Base-by-base conservation (phyloP, 495 filamentous ascomycete species). In the Penicillium argentinense region DNA sequence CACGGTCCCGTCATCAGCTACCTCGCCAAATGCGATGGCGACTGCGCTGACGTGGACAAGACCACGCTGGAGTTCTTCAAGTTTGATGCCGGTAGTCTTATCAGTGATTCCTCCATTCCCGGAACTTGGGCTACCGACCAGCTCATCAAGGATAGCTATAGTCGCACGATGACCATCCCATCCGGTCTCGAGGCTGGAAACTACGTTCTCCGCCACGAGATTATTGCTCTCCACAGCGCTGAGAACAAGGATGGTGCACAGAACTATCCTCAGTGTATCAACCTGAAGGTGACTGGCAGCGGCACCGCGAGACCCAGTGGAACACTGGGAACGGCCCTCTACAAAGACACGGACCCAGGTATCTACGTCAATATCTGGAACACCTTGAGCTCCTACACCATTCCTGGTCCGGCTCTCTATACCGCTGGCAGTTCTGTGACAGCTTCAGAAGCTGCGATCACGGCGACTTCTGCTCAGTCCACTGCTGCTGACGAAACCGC, bases 141-240 rank as follows among this genome's bases (percentile, higher is more conserved):
- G 12, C 73, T 91, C 39, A 79, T 82, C 60, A 66, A 68, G 42
- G 80, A 82, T 68, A 79, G 81, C 76, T 80, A 78, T 69, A 78
- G 71, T 46, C 86, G 82, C 79, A 74, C 79, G 39, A 76, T 88
- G 25, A 80, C 77, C 36, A 84, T 91, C 58, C 86, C 86, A 8
- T 46, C 64, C 14, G 65, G 68, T 54, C 74, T 89, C 36, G 77
- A 72, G 18, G 59, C 83, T 12, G 86, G 86, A 26, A 81, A 85
- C 67, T 91, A 88, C 54, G 80, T 91, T 45, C 68, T 91, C 22
- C 83, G 87, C n/a, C 83, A 88, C 57, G 87, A 91, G 63, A 83
- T 89, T 53, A 84, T 89, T 42, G 85, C 83, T 13, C 78, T 89
- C 6, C 85, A 89, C 71, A 71, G 74, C 16, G 84, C 79, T 8